Conservation (phyloP, 306 rosid species). For the Crataegus laevigata region DNA sequence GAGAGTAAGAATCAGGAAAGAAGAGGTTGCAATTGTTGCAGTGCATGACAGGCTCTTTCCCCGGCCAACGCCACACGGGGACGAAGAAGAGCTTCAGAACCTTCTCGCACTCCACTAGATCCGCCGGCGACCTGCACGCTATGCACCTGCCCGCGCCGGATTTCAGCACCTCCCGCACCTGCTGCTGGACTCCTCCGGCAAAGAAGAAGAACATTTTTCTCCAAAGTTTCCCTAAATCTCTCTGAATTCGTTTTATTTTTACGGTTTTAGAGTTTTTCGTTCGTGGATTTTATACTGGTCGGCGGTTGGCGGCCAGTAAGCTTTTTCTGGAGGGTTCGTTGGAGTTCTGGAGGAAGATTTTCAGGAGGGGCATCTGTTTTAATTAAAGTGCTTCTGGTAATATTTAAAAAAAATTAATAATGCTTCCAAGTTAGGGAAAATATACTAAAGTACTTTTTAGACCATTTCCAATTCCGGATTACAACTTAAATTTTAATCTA, state of each 20-base stretch:
- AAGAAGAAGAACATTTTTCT: conserved; percentile 68
- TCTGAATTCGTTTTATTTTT: no score
- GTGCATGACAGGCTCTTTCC: conserved; percentile 48
- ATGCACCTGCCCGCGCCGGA: conserved; percentile 60
- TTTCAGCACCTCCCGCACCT: conserved; percentile 61
- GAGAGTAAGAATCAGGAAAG: conserved; percentile 47
- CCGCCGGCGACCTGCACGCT: conserved; percentile 47
- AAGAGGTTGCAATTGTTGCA: conserved; percentile 58
- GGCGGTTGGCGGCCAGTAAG: not conserved
- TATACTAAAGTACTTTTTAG: no score
- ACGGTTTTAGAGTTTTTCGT: not conserved
- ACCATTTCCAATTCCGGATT: no score
- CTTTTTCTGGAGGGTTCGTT: not conserved
- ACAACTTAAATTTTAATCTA: no score
- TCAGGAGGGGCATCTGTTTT: not conserved
- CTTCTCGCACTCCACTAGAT: conserved; percentile 71
- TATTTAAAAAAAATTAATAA: no score
- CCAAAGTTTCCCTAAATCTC: not conserved
- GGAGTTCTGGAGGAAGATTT: not conserved
- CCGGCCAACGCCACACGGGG: conserved; percentile 89
- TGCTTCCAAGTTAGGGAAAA: no score
- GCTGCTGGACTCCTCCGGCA: conserved; percentile 68
- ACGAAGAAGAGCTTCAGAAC: conserved; percentile 77
- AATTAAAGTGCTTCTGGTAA: no score
- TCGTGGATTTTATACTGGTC: not conserved